Base-by-base conservation (phyloP, 192 early-diverging fungal species). In the Lunasporangiospora selenospora region DNA sequence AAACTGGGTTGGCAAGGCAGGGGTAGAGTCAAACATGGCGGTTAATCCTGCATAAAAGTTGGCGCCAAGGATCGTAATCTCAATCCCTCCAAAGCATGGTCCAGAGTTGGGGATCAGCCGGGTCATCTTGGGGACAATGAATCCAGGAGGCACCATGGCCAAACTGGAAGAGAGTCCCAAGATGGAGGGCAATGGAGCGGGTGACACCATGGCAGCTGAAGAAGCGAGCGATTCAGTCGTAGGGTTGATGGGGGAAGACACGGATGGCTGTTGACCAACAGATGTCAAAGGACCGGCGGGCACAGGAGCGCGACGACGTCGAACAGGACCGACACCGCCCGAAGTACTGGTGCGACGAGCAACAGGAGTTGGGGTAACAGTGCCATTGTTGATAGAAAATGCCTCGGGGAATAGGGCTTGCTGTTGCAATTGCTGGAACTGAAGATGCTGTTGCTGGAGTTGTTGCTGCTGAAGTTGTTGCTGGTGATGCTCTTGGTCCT, bases 31-130 rank as follows among this genome's bases (percentile, higher is more conserved):
- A 81, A 98, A 97, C 41, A 89, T 54, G 37, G 80, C 81, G 0
- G 78, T 81, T 32, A 85, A 36, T 76, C 93, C 62, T 73, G 87
- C 85, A 60, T 87, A 87, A 76, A 98, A 95, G 30, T 90, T 89
- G 11, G 81, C 82, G 7, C 96, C 96, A 6, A 91, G 73, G 9
- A 98, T 80, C 21, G 94, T 93, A 12, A 97, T 78, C 42, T 91
- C 92, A 8, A 90, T 81, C 12, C 96, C 96, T 40, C 96, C 96
- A 65, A 85, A 87, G 33, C 90, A 82, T 0, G 96, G 96, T 6
- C 95, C 96, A 55, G 91, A 85, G 19, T 81, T 78, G 1, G 96
- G 96, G 33, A 93, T 90, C 50, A 98, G 63, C 37, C 92, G 81
- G 29, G 83, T 84, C 19, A 97, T 84, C 39, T 80, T 78, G 11